Percentiles rank a stretch among this genome's conserved stretches.
phyloP scores from a whole-genome alignment of 305 asterid genomes.

The Salvia sclarea region DNA sequence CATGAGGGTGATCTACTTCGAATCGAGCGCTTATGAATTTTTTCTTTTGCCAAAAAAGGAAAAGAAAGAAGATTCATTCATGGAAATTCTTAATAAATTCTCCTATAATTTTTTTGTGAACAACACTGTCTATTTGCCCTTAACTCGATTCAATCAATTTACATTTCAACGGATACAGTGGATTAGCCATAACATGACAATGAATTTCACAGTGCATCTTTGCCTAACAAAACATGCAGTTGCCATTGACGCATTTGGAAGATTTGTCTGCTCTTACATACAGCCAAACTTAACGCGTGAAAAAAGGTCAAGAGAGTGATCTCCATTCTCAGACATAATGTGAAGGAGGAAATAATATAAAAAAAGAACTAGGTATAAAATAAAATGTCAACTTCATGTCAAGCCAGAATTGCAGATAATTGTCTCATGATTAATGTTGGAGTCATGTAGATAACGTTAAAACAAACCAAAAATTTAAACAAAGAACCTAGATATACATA shows the following conservation, averaged over 20 bases:
- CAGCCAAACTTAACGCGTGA: background rate
- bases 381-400: background rate
- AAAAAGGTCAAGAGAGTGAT: background rate
- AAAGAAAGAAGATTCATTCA: background rate
- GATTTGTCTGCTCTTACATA: background rate
- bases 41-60: no score
- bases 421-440: background rate
- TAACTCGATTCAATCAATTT: background rate
- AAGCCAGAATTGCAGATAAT: background rate
- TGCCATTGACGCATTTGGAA: background rate
- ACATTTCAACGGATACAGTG: background rate
- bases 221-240: background rate
- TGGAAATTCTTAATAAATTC: no score
- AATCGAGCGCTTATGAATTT: no score
- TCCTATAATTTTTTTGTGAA: no score
- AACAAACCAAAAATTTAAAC: no score
- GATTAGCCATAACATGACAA: background rate
- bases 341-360: background rate
- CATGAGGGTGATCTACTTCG: no score
- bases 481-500: no score
- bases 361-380: background rate
- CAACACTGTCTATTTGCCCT: background rate
- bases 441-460: background rate
- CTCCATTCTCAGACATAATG: background rate
- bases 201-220: background rate